These are phyloP conservation scores for Colletotrichum sp. DNA, from an alignment of 2,329 filamentous ascomycete genomes.

Conservation along the genomic window DNA sequence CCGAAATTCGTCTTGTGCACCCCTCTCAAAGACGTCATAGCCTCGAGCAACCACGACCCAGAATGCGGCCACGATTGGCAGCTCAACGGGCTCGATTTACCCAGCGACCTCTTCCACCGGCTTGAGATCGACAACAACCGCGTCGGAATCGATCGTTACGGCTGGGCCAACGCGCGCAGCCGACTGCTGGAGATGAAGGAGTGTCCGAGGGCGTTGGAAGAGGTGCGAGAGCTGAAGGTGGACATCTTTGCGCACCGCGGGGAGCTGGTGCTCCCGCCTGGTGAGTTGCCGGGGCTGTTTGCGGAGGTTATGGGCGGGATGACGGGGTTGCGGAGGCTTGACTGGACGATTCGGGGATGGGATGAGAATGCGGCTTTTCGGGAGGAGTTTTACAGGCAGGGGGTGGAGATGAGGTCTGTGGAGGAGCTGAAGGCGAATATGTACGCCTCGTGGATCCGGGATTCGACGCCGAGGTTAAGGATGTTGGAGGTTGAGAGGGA, in stretches of 20 bases:
- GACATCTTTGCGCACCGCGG: neutral
- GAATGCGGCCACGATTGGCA: neutral
- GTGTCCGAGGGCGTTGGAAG: neutral
- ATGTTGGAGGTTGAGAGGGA: neutral
- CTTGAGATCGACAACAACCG: neutral
- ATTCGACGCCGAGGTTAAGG: neutral
- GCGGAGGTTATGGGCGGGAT: neutral
- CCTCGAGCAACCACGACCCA: neutral
- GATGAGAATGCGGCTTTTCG: neutral
- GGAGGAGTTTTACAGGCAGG: neutral
- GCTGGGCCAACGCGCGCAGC: neutral
- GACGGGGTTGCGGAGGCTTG: neutral
- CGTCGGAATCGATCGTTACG: neutral
- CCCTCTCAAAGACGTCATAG: neutral
- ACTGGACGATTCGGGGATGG: neutral
- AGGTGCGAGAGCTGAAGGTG: neutral
- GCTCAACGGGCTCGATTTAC: neutral
- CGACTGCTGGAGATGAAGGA: neutral
- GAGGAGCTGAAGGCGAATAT: neutral
- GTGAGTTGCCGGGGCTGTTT: neutral
- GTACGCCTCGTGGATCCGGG: neutral
- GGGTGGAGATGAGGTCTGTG: neutral
- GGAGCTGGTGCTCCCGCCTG: neutral
- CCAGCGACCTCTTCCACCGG: neutral
- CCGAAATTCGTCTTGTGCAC: neutral